A percentile compares a stretch with the other conserved stretches of the same genome.
Evolutionary conservation across 805 yeast genomes (phyloP).

Genomic region (Kluyveromyces starmeri): DNA sequence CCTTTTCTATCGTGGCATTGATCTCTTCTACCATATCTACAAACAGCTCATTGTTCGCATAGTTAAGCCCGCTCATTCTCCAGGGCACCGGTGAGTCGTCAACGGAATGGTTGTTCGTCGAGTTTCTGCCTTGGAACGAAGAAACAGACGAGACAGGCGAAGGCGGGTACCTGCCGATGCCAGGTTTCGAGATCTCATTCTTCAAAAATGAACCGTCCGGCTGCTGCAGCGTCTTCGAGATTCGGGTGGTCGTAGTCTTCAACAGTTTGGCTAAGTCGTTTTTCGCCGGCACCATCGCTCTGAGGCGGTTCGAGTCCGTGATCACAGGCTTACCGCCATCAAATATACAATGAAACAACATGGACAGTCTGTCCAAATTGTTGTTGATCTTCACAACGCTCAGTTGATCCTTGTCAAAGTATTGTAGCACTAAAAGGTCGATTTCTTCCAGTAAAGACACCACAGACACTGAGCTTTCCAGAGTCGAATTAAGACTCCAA

Average conservation of each 20-base stretch:
- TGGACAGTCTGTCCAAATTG: slow-evolving; percentile 60
- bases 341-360: slow-evolving; percentile 67
- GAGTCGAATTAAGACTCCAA: slow-evolving; percentile 18
- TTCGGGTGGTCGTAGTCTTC: slow-evolving; percentile 29
- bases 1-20: slow-evolving; percentile 37
- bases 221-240: slow-evolving; percentile 8
- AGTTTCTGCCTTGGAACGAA: neutral
- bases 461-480: slow-evolving; percentile 5
- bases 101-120: neutral
- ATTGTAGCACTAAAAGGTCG: slow-evolving; percentile 44
- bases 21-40: slow-evolving; percentile 71
- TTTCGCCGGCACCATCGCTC: slow-evolving; percentile 56
- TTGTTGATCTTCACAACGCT: slow-evolving; percentile 51
- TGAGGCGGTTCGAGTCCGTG: slow-evolving; percentile 57
- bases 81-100: slow-evolving; percentile 47
- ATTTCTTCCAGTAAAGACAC: slow-evolving; percentile 19
- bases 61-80: slow-evolving; percentile 64
- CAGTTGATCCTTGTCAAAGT: slow-evolving; percentile 46
- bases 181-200: no score
- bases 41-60: slow-evolving; percentile 75
- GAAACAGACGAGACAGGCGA: slow-evolving; percentile 1
- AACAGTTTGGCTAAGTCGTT: slow-evolving; percentile 28
- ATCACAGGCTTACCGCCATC: slow-evolving; percentile 69
- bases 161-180: neutral
- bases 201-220: neutral